These are phyloP conservation scores for Boletellus emodensis DNA, from an alignment of 768 basidiomycete species.

Conservation along the genomic window DNA sequence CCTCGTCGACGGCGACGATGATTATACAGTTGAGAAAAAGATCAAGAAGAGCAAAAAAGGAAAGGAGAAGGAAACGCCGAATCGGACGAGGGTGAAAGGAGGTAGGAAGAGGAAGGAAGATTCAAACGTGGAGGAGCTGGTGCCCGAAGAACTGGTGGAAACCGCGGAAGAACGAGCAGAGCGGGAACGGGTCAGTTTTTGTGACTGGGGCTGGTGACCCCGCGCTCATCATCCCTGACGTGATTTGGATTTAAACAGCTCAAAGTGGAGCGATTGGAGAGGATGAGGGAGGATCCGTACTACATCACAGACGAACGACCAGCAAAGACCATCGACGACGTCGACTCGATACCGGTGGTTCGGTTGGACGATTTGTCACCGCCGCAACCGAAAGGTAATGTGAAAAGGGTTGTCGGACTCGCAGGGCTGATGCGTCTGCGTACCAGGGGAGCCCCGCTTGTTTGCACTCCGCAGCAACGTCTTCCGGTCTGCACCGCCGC, in stretches of 20 bases:
- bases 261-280: constrained; percentile 70
- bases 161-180: constrained; percentile 57
- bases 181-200: constrained; percentile 56
- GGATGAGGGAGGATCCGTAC: constrained; percentile 84
- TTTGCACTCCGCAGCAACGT: constrained; percentile 43
- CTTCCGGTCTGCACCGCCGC: constrained; percentile 39
- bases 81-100: constrained; percentile 28
- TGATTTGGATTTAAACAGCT: constrained; percentile 42
- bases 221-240: constrained; percentile 3
- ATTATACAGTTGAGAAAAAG: constrained; percentile 38
- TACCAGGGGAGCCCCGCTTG: constrained; percentile 35
- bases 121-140: constrained; percentile 22
- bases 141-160: constrained; percentile 44
- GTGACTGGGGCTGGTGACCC: neutral
- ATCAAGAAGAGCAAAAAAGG: constrained; percentile 42
- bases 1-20: constrained; percentile 30
- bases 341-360: constrained; percentile 93
- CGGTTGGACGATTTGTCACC: constrained; percentile 70
- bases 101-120: constrained; percentile 42
- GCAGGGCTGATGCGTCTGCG: constrained; percentile 28
- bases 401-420: neutral
- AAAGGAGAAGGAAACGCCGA: constrained; percentile 41
- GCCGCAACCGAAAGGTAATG: constrained; percentile 33
- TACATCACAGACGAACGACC: constrained; percentile 72
- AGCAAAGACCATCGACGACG: constrained; percentile 42